Evolutionary conservation across 2,329 filamentous ascomycete species (phyloP).

Genomic region (Talaromyces sp.): DNA sequence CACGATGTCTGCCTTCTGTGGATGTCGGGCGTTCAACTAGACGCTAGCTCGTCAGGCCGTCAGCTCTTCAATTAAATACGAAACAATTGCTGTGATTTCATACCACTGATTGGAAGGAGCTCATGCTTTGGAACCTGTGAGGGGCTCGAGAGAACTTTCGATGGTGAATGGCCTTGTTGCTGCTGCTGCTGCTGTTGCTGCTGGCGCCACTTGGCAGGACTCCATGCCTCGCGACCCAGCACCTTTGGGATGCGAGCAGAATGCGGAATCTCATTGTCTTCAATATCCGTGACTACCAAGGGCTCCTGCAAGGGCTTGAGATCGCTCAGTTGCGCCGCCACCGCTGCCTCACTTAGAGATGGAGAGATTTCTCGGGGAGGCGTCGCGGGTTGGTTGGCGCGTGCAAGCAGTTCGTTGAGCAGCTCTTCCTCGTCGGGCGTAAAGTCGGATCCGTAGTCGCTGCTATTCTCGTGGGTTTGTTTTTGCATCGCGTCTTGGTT

Average conservation of each 20-base stretch:
- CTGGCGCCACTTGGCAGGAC: conserved; percentile 19
- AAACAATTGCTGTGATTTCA: conserved; percentile 2
- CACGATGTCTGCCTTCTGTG: conserved; percentile 27
- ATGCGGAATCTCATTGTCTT: conserved; percentile 36
- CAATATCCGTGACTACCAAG: conserved; percentile 32
- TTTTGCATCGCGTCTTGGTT: background rate
- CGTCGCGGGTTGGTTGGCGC: conserved; percentile 22
- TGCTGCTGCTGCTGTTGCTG: conserved; percentile 16
- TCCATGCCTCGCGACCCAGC: conserved; percentile 33
- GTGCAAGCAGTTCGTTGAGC: conserved; percentile 46
- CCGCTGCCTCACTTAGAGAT: conserved; percentile 5
- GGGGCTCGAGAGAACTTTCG: conserved; percentile 16
- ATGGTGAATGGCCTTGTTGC: background rate
- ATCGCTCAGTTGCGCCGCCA: conserved; percentile 4
- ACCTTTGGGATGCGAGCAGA: conserved; percentile 35
- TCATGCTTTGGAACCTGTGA: conserved; percentile 17
- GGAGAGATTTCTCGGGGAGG: background rate
- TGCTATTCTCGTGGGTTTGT: conserved; percentile 22
- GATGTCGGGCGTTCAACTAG: conserved; percentile 51
- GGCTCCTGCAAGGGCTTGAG: conserved; percentile 16
- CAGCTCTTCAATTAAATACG: conserved; percentile 38
- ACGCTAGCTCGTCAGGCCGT: conserved; percentile 54
- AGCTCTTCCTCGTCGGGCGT: conserved; percentile 51
- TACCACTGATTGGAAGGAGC: conserved; percentile 20
- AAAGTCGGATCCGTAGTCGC: conserved; percentile 61